phyloP scores from a whole-genome alignment of 495 filamentous ascomycete species.

The Hypoxylon fragiforme region DNA sequence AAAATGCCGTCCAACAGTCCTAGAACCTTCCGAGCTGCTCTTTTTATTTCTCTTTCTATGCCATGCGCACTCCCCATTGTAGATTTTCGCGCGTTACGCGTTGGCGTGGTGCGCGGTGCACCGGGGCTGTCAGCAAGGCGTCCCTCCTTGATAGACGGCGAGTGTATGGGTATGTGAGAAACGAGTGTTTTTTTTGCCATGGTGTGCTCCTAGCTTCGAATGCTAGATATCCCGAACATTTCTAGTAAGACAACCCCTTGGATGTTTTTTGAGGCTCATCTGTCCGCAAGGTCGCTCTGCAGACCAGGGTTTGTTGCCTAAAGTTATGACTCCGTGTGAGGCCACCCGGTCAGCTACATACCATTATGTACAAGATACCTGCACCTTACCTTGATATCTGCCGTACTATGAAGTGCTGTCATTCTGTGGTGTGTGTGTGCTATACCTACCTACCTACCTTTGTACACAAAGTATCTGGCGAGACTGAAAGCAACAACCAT shows the following conservation, averaged over 20 bases:
- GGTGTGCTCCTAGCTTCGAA: constrained; percentile 17
- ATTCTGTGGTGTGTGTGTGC: constrained; percentile 30
- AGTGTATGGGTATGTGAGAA: constrained; percentile 3
- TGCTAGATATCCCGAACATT: constrained; percentile 10
- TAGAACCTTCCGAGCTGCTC: constrained; percentile 20
- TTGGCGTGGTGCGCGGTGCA: constrained; percentile 14
- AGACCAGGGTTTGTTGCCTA: constrained; percentile 34
- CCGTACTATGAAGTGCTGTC: constrained; percentile 16
- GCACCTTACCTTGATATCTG: constrained; percentile 17
- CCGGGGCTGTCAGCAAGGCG: constrained; percentile 12
- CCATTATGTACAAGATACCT: constrained; percentile 24
- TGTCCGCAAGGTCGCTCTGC: constrained; percentile 27
- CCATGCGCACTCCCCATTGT: constrained; percentile 2
- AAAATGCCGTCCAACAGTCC: constrained; percentile 31
- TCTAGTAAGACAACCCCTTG: constrained; percentile 27
- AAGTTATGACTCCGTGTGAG: constrained; percentile 37
- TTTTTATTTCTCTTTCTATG: constrained; percentile 18
- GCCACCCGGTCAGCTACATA: constrained; percentile 33
- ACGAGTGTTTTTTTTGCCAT: constrained; percentile 32
- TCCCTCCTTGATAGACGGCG: constrained; percentile 7
- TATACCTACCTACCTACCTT: constrained; percentile 30
- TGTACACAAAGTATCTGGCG: constrained; percentile 9
- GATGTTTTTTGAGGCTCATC: constrained; percentile 35
- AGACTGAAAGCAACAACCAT: constrained; percentile 24
- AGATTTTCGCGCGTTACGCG: constrained; percentile 22